Evolutionary conservation across 1,284 basidiomycete species (phyloP).

Genomic region (Ustilago trichophora): DNA sequence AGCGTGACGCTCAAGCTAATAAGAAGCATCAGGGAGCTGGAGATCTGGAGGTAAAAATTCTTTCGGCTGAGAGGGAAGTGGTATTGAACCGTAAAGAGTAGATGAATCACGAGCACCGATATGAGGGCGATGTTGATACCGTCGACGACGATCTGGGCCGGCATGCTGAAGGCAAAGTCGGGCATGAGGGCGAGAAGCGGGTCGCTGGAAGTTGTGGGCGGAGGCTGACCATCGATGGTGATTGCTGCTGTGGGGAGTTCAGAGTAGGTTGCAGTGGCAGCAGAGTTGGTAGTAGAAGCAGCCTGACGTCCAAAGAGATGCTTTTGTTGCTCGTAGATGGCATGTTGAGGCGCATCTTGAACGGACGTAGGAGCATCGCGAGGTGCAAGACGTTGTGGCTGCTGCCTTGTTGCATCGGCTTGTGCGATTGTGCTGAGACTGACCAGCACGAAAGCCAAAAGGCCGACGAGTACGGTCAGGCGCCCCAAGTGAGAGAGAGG

Average conservation of each 20-base stretch:
- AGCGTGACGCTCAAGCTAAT: conserved; percentile 59
- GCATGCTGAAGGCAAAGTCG: conserved; percentile 78
- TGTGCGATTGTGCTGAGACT: conserved; percentile 1
- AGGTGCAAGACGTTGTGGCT: conserved; percentile 1
- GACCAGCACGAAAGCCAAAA: conserved; percentile 18
- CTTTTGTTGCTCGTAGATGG: neutral
- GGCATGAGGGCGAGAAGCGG: conserved; percentile 56
- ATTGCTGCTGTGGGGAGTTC: conserved; percentile 41
- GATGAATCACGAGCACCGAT: conserved; percentile 86
- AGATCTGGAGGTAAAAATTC: conserved; percentile 89
- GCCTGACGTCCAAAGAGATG: conserved; percentile 11
- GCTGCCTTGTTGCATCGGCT: neutral
- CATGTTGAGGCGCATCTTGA: conserved; percentile 1
- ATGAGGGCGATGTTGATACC: conserved; percentile 88
- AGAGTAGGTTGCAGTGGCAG: conserved; percentile 16
- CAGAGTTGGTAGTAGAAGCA: conserved; percentile 2
- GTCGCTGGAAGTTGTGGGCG: conserved; percentile 39
- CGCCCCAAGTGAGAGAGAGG: neutral
- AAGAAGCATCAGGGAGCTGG: conserved; percentile 81
- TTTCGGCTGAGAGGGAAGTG: conserved; percentile 91
- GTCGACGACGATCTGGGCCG: conserved; percentile 86
- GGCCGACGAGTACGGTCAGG: conserved; percentile 6
- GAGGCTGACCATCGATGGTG: conserved; percentile 50
- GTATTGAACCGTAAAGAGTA: conserved; percentile 95
- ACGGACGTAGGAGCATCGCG: conserved; percentile 1